Evolutionary conservation across 1,284 basidiomycete species (phyloP).

Genomic region (Tilletia indica): DNA sequence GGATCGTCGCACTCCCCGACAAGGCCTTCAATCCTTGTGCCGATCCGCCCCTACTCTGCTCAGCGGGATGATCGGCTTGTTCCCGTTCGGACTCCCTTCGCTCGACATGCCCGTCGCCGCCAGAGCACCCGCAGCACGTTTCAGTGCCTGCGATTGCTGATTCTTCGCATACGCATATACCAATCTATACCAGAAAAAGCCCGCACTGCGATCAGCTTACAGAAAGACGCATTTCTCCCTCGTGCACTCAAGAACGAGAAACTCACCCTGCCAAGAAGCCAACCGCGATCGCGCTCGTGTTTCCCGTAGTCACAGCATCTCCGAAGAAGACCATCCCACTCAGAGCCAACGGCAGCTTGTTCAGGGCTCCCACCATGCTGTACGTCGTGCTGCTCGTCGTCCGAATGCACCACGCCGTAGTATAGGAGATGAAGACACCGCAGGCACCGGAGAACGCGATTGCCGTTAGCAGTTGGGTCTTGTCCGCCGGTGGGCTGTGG

Average conservation of each 20-base stretch:
- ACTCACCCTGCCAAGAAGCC: constrained; percentile 81
- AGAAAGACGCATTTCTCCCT: background rate
- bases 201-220: too few relatives aligned
- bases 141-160: constrained; percentile 47
- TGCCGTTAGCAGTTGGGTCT: constrained; percentile 74
- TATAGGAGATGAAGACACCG: constrained; percentile 95
- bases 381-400: constrained; percentile 96
- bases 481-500: constrained; percentile 71
- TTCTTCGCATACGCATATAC: constrained; percentile 54
- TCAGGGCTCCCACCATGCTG: constrained; percentile 97
- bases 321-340: constrained; percentile 61
- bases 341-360: constrained; percentile 90
- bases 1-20: too few relatives aligned
- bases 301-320: constrained; percentile 78
- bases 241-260: too few relatives aligned
- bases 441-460: constrained; percentile 95
- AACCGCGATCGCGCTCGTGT: constrained; percentile 78
- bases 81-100: background rate
- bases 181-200: constrained; percentile 7
- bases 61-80: constrained; percentile 14
- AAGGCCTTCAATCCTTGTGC: constrained; percentile 8
- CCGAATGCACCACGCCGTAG: constrained; percentile 97
- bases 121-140: constrained; percentile 29
- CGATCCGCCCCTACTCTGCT: constrained; percentile 4
- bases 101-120: constrained; percentile 30